Conservation (phyloP, 1,284 basidiomycete species). For the Irpex rosettiformis region DNA sequence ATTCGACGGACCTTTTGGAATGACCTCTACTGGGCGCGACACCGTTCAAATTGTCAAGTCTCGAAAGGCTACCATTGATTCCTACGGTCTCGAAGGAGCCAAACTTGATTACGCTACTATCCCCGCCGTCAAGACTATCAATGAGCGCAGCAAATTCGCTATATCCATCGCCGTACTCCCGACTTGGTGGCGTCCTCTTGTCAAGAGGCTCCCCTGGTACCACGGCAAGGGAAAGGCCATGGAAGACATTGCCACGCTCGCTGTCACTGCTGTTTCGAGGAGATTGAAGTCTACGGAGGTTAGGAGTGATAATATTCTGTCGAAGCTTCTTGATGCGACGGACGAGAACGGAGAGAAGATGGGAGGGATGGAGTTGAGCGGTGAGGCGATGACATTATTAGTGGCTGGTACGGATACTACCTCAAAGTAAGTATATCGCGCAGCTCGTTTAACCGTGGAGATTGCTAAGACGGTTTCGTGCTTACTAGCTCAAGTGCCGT, state of each 20-base stretch:
- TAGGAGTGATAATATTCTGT: slow-evolving; percentile 11
- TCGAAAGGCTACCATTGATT: slow-evolving; percentile 7
- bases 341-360: slow-evolving; percentile 42
- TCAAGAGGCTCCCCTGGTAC: slow-evolving; percentile 2
- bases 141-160: slow-evolving; percentile 7
- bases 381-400: slow-evolving; percentile 75
- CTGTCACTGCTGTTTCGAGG: slow-evolving; percentile 11
- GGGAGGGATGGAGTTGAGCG: slow-evolving; percentile 74
- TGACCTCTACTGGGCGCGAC: slow-evolving; percentile 62
- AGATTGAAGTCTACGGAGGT: slow-evolving; percentile 7
- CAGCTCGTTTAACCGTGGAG: not conserved
- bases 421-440: slow-evolving; percentile 15
- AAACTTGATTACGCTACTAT: slow-evolving; percentile 7
- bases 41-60: slow-evolving; percentile 52
- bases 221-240: not conserved
- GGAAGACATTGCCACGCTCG: slow-evolving; percentile 3
- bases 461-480: not conserved
- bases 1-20: not conserved
- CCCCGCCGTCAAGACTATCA: slow-evolving; percentile 12
- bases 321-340: slow-evolving; percentile 13
- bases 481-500: slow-evolving; percentile 18
- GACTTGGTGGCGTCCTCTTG: not conserved
- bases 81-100: slow-evolving; percentile 4
- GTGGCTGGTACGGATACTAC: slow-evolving; percentile 60
- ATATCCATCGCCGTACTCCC: slow-evolving; percentile 12